phyloP scores from a whole-genome alignment of 768 basidiomycete genomes.

The Suillus placidus region DNA sequence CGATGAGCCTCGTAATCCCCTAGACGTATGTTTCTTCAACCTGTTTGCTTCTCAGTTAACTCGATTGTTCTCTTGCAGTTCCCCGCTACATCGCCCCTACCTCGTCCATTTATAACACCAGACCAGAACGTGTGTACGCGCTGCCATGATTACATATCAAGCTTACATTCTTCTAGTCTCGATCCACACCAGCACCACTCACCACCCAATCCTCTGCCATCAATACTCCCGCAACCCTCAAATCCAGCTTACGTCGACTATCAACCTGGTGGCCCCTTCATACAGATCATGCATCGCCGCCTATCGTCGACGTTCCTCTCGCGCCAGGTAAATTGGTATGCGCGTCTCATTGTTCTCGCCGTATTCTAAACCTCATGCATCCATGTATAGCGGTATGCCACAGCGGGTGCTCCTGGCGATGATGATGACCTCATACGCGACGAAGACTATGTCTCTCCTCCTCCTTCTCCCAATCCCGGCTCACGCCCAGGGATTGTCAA shows the following conservation, averaged over 20 bases:
- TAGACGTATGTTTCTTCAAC: not conserved
- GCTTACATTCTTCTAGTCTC: not conserved
- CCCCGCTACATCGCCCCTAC: not conserved
- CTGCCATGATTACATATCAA: accelerated
- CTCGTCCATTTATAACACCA: not conserved
- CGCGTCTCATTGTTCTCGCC: not conserved
- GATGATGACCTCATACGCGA: not conserved
- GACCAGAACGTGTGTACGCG: not conserved
- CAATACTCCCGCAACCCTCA: not conserved
- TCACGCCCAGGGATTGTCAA: not conserved
- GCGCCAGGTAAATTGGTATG: not conserved
- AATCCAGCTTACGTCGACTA: not conserved
- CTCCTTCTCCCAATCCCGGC: not conserved
- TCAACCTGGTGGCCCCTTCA: not conserved
- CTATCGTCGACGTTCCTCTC: not conserved
- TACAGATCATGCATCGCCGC: not conserved
- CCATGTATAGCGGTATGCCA: not conserved
- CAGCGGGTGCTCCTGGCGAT: not conserved
- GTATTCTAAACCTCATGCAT: not conserved
- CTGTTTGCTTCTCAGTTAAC: accelerated
- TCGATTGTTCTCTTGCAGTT: not conserved
- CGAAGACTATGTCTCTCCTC: not conserved
- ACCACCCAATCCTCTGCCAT: not conserved
- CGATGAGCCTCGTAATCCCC: not conserved
- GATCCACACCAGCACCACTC: not conserved